Evolutionary conservation across 257 asterid species (phyloP).

Genomic region (Solanum sitiens): DNA sequence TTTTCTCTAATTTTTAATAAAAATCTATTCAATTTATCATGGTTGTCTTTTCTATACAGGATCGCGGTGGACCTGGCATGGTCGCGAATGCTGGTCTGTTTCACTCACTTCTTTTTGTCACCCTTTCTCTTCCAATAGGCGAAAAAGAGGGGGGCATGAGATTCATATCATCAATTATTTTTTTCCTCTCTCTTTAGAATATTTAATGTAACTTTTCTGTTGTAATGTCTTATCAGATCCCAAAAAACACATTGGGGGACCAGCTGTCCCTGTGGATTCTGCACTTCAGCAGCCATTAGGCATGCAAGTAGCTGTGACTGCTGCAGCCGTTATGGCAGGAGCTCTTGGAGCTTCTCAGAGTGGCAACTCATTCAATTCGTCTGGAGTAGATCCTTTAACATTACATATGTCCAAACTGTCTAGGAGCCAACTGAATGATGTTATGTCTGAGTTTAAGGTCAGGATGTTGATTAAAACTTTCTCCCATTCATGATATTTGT

Average conservation of each 20-base stretch:
- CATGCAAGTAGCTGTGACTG: slow-evolving; percentile 63
- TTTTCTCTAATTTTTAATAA: neutral
- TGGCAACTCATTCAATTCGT: slow-evolving; percentile 29
- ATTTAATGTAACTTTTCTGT: neutral
- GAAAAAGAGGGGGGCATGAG: neutral
- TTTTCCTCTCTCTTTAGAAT: neutral
- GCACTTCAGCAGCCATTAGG: slow-evolving; percentile 71
- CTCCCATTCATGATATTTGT: neutral
- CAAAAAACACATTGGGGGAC: slow-evolving; percentile 52
- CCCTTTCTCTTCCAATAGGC: neutral
- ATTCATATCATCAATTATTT: neutral
- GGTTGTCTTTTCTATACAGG: slow-evolving; percentile 47
- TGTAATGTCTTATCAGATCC: slow-evolving; percentile 30
- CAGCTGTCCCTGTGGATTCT: slow-evolving; percentile 41
- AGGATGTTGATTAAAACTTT: slow-evolving; percentile 9
- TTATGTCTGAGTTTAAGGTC: slow-evolving; percentile 71
- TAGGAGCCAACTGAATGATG: slow-evolving; percentile 62
- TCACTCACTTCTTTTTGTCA: slow-evolving; percentile 1
- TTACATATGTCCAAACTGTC: slow-evolving; percentile 78
- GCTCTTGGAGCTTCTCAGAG: slow-evolving; percentile 73
- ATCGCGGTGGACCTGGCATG: slow-evolving; percentile 83
- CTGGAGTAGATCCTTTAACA: slow-evolving; percentile 73
- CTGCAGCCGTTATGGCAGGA: slow-evolving; percentile 85
- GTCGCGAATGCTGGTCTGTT: slow-evolving; percentile 50
- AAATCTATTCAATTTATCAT: neutral